Evolutionary conservation across 805 yeast species (phyloP), one percentile per base, ranked within the genome.

Genomic region (Scheffersomyces stipitis): DNA sequence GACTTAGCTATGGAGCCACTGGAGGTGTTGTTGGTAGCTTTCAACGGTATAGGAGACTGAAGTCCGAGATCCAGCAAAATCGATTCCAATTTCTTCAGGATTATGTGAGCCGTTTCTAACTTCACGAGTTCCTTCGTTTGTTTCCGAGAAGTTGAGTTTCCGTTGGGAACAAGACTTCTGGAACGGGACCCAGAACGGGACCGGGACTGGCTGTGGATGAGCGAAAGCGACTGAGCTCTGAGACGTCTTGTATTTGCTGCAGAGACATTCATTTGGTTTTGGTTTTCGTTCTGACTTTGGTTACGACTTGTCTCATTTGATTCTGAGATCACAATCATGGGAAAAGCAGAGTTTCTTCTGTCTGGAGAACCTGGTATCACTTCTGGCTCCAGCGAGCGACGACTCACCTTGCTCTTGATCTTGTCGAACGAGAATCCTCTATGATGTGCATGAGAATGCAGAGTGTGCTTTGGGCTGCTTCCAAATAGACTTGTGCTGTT

Each of bases 11-110:
- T 34, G 6, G 52, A 48, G 1, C 63, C 56, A 14, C 45, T 45
- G 16, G 50, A 34, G 10, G 44, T 47, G 15, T 59, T 52, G 26
- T 48, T 52, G 16, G 56, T 44, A 1, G 66, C 53, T 31, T 57
- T 59, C 31, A 68, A 47, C 9, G 70, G 60, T 3, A 67, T 54
- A 5, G 75, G 73, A 26, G 47, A 51, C 41, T 68, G 73, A 18
- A 68, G 49, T 1, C 73, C 75, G 42, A 67, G 48, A 18, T 67
- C 71, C 22, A 45, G 52, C 22, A 69, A 50, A 15, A 48, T 43
- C 14, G 46, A 42, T 15, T 43, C 33, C 26, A 67, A 49, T 45
- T 68, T 68, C 38, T 61, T 64, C 54, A 46, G 60, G 24, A 64
- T 54, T 20, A 67, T 61, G 33, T 48, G 62, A 8, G 64, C 51